Conservation (phyloP, 2,329 filamentous ascomycete genomes). For the Sclerotinia trifoliorum region DNA sequence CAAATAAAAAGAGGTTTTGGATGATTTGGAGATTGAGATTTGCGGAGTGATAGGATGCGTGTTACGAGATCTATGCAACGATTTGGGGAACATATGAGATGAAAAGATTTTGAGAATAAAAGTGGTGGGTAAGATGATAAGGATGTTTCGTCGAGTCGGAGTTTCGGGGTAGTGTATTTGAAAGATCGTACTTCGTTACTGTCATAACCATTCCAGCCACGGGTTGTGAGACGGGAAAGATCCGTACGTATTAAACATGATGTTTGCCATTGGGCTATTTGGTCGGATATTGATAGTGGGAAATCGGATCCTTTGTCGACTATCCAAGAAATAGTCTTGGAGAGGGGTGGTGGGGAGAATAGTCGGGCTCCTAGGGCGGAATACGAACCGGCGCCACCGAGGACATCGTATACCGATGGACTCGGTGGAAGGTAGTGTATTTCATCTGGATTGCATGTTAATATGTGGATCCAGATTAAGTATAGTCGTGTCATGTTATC, state of each 20-base stretch:
- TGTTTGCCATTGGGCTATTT: slow-evolving; percentile 75
- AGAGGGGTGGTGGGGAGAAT: slow-evolving; percentile 67
- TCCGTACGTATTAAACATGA: slow-evolving; percentile 63
- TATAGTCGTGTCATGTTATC: not conserved
- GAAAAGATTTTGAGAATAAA: slow-evolving; percentile 73
- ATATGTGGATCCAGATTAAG: not conserved
- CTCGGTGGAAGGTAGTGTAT: slow-evolving; percentile 78
- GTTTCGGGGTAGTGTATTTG: slow-evolving; percentile 83
- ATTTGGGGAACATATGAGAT: slow-evolving; percentile 78
- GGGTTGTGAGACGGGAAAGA: slow-evolving; percentile 70
- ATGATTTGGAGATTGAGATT: slow-evolving; percentile 41
- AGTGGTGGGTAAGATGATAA: slow-evolving; percentile 57
- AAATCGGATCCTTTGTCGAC: slow-evolving; percentile 90
- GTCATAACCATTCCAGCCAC: slow-evolving; percentile 90
- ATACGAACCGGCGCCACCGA: slow-evolving; percentile 89
- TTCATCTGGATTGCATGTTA: slow-evolving; percentile 61
- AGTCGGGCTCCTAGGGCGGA: slow-evolving; percentile 85
- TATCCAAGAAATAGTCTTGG: slow-evolving; percentile 79
- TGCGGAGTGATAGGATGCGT: slow-evolving; percentile 63
- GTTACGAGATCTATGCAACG: slow-evolving; percentile 75
- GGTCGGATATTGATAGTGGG: slow-evolving; percentile 59
- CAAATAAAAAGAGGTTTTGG: slow-evolving; percentile 76
- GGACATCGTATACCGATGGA: slow-evolving; percentile 67
- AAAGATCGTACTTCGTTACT: slow-evolving; percentile 70
- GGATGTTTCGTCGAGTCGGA: slow-evolving; percentile 72